These are phyloP conservation scores for Penicillium rolfsii DNA, from an alignment of 2,329 filamentous ascomycete species.

Conservation along the genomic window DNA sequence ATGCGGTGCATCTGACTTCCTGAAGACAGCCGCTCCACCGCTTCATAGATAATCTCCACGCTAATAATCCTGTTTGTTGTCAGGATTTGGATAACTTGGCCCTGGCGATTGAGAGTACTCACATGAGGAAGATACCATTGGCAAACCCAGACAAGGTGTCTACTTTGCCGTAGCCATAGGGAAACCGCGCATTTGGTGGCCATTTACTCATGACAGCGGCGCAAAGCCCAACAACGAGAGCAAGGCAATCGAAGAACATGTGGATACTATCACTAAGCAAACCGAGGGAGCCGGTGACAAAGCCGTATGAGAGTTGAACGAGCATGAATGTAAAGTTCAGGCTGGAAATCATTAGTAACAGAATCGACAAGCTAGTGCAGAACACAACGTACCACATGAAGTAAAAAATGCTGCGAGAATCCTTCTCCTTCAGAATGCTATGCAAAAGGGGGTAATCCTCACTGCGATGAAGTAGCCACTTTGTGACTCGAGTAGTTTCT, in stretches of 20 bases:
- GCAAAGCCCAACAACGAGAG: conserved; percentile 83
- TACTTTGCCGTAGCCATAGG: conserved; percentile 95
- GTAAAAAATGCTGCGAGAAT: conserved; percentile 94
- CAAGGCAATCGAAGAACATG: conserved; percentile 99
- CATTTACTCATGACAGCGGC: conserved; percentile 96
- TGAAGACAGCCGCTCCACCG: conserved; percentile 81
- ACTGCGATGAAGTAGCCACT: conserved; percentile 69
- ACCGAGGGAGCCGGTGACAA: conserved; percentile 87
- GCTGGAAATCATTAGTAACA: conserved; percentile 51
- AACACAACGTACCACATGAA: conserved; percentile 75
- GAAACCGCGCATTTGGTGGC: conserved; percentile 85
- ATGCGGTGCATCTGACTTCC: conserved; percentile 82
- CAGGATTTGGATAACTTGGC: background rate
- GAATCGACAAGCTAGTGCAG: background rate
- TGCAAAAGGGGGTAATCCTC: conserved; percentile 77
- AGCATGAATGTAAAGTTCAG: conserved; percentile 95
- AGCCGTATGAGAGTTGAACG: conserved; percentile 91
- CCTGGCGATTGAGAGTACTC: conserved; percentile 37
- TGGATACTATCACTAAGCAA: conserved; percentile 97
- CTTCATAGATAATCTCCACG: conserved; percentile 94
- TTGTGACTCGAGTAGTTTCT: conserved; percentile 69
- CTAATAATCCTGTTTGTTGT: conserved; percentile 73
- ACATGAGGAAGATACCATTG: conserved; percentile 94
- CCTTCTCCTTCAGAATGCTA: conserved; percentile 84
- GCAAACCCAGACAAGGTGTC: conserved; percentile 95